Evolutionary conservation across 345 rosid species (phyloP), one percentile per base, ranked within the genome.

Genomic region (Ceriops zippeliana): DNA sequence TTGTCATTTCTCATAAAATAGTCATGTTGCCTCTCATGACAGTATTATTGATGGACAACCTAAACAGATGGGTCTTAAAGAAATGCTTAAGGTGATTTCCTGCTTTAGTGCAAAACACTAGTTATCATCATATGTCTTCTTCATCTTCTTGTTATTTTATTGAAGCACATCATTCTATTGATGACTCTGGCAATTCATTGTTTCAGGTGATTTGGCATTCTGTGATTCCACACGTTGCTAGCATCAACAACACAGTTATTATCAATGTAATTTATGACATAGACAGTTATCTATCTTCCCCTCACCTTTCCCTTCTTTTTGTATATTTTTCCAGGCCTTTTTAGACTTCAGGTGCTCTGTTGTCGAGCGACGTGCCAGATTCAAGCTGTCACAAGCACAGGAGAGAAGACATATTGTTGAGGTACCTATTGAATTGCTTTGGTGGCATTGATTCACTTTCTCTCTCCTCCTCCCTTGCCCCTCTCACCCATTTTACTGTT

Each of bases 31-130:
- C 17, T 13, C 19, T 74, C 70, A 24, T 60, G 30, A 30, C 86
- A 93, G 98, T 62, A 91, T 93, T 82, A 80, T 86, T 54, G 69
- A 88, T 78, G 97, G 96, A 74, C 95, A 91, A 54, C 98, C 98
- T 7, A 93, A 86, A 82, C 96, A 61, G 76, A 91, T 91, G 96
- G 96, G 98, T 35, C 74, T 93, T 64, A 88, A 86, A 81, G 97
- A 91, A 58, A 38, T 93, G 73, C 96, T 93, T 78, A 90, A 93
- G 96, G 98, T 91, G 76, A 81, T 76, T 21, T 5, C 63, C 47
- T 28, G 21, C 0, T 65, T 64, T 46, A 8, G 9, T 24, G 16
- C n/a, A 20, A 54, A 31, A 17, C 20, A 20, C 8, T 7, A 27
- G 32, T 22, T 63, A 52, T 52, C 26, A 5, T 54, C 59, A 56